phyloP scores from a whole-genome alignment of 768 basidiomycete genomes.

The Kwoniella pini region DNA sequence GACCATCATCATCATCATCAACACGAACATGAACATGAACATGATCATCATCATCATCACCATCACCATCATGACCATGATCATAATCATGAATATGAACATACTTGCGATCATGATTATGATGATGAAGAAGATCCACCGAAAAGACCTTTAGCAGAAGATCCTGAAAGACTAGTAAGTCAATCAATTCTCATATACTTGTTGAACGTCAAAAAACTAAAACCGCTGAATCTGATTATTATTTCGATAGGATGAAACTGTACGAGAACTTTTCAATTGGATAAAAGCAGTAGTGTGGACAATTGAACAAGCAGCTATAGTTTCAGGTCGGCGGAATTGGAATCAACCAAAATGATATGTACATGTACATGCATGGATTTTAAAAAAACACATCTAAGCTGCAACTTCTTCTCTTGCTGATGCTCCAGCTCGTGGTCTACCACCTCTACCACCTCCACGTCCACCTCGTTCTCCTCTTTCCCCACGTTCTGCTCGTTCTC shows the following conservation, averaged over 20 bases:
- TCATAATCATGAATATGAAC: conserved; percentile 15
- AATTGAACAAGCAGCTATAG: conserved; percentile 52
- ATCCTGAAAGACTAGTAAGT: conserved; percentile 49
- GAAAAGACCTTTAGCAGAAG: conserved; percentile 31
- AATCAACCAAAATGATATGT: conserved; percentile 19
- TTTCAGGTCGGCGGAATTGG: conserved; percentile 35
- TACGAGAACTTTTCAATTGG: conserved; percentile 53
- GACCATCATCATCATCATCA: conserved; percentile 19
- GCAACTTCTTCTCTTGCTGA: conserved; percentile 17
- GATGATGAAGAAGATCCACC: conserved; percentile 18
- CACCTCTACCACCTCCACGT: conserved; percentile 32
- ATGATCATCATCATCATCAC: conserved; percentile 22
- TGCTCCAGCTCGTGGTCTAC: conserved; percentile 24
- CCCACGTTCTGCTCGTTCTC: conserved; percentile 20
- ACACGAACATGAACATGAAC: conserved; percentile 15
- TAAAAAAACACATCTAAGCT: conserved; percentile 10
- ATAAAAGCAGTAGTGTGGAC: conserved; percentile 54
- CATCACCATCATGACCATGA: conserved; percentile 24
- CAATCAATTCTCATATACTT: not conserved
- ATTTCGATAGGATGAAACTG: conserved; percentile 41
- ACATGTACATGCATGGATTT: conserved; percentile 13
- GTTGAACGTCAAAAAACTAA: too few species aligned
- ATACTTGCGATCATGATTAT: conserved; percentile 17
- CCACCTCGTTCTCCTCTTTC: conserved; percentile 31
- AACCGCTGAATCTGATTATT: too few species aligned